These are phyloP conservation scores for Calonectria multiphialidica DNA, from an alignment of 2,329 filamentous ascomycete species.

Conservation along the genomic window DNA sequence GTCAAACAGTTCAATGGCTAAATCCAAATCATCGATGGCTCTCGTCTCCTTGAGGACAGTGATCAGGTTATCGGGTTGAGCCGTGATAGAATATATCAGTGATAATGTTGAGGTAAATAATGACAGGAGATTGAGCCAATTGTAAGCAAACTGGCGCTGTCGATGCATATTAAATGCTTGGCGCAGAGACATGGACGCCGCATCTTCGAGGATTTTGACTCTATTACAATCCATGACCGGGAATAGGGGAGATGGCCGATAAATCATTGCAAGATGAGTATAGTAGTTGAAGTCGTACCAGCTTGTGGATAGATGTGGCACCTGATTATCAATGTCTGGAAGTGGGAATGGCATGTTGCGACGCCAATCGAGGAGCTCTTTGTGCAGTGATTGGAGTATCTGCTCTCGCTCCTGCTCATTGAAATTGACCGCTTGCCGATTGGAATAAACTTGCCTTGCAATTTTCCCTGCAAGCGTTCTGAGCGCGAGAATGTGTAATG, in stretches of 20 bases:
- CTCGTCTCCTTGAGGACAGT: constrained; percentile 41
- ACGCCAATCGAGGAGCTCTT: constrained; percentile 58
- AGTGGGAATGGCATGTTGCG: constrained; percentile 58
- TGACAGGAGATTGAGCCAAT: constrained; percentile 55
- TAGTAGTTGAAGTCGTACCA: constrained; percentile 64
- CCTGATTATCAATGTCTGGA: constrained; percentile 50
- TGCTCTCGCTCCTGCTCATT: constrained; percentile 44
- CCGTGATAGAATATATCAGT: constrained; percentile 57
- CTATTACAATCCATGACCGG: constrained; percentile 50
- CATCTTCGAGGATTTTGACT: constrained; percentile 52
- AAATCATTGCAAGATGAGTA: constrained; percentile 57
- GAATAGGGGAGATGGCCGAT: constrained; percentile 57
- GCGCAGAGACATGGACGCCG: constrained; percentile 57
- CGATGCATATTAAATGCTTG: constrained; percentile 53
- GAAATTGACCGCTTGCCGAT: constrained; percentile 30
- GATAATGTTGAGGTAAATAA: constrained; percentile 57
- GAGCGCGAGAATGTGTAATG: constrained; percentile 55
- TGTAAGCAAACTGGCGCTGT: constrained; percentile 55
- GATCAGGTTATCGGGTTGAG: constrained; percentile 48
- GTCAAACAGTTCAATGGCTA: constrained; percentile 47
- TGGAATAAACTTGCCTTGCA: constrained; percentile 52
- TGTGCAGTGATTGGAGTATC: constrained; percentile 51
- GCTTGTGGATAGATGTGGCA: constrained; percentile 56
- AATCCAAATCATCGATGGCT: constrained; percentile 46
- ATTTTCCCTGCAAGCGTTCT: constrained; percentile 57